Conservation (phyloP, 2,329 filamentous ascomycete species). For the Herpotrichia juniperi region DNA sequence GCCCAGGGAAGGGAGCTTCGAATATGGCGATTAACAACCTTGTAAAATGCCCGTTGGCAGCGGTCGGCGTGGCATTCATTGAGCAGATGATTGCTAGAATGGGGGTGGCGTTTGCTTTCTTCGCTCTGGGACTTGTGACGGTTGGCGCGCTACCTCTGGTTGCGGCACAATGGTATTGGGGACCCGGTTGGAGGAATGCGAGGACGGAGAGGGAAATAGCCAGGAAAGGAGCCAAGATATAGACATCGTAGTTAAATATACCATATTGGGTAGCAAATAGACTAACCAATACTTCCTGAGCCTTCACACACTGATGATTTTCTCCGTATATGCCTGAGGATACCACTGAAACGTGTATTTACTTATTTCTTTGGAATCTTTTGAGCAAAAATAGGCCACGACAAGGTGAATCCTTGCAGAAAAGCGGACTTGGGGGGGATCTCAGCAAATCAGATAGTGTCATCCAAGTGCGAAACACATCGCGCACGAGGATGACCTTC, state of each 20-base stretch:
- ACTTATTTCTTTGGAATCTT: no score
- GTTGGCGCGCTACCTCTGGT: slow-evolving; percentile 12
- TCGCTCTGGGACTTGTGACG: slow-evolving; percentile 13
- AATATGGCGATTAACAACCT: slow-evolving; percentile 70
- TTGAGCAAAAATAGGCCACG: no score
- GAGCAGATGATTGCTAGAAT: slow-evolving; percentile 63
- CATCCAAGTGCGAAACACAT: neutral
- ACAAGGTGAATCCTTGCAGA: neutral
- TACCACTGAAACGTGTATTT: no score
- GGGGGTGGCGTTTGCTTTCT: slow-evolving; percentile 61
- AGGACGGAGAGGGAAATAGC: neutral
- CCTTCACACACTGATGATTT: no score
- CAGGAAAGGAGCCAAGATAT: neutral
- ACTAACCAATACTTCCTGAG: no score
- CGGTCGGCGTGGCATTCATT: slow-evolving; percentile 64
- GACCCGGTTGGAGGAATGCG: slow-evolving; percentile 1
- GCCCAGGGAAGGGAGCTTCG: slow-evolving; percentile 65
- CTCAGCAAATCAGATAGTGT: neutral
- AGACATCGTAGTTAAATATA: neutral
- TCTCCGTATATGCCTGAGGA: no score
- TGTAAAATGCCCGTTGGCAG: slow-evolving; percentile 67
- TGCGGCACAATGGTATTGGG: slow-evolving; percentile 18
- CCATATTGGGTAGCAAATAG: neutral
- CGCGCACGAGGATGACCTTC: neutral
- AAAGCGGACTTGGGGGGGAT: neutral